Conservation (phyloP, 1,139 yeast genomes). For the Scheffersomyces lignicola region DNA sequence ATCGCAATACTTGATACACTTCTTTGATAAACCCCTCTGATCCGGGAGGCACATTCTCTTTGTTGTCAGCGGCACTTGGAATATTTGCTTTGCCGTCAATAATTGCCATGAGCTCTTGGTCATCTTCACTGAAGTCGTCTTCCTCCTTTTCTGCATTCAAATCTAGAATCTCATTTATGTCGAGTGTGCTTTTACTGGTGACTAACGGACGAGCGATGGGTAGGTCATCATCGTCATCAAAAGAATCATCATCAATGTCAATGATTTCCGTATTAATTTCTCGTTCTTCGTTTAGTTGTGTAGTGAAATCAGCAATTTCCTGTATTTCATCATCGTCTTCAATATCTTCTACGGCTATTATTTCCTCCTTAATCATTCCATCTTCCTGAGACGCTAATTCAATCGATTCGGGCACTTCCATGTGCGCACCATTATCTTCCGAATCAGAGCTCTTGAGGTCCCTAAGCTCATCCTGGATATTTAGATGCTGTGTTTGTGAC, state of each 20-base stretch:
- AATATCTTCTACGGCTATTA: too few species aligned
- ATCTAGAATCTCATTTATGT: neutral
- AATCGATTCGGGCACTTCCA: too few species aligned
- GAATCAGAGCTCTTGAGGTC: too few species aligned
- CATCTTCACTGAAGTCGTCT: constrained; percentile 40
- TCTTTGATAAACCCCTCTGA: constrained; percentile 49
- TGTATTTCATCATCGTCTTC: constrained; percentile 29
- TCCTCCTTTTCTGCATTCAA: constrained; percentile 18
- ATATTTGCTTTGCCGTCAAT: constrained; percentile 14
- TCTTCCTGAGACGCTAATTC: too few species aligned
- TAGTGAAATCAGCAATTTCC: constrained; percentile 30
- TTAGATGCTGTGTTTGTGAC: too few species aligned
- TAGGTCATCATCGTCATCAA: constrained; percentile 7
- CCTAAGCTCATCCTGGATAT: too few species aligned
- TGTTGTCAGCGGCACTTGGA: constrained; percentile 14
- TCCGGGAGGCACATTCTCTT: constrained; percentile 28
- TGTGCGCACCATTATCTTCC: too few species aligned
- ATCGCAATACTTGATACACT: constrained; percentile 54
- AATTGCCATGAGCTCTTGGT: constrained; percentile 31
- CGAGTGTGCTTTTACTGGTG: constrained; percentile 2
- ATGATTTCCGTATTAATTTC: constrained; percentile 35
- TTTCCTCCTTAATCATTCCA: too few species aligned
- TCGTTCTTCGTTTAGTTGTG: constrained; percentile 46
- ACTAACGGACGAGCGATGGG: too few species aligned
- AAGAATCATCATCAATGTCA: constrained; percentile 31